Conservation (phyloP, 345 rosid genomes). For the Syzygium oleosum region DNA sequence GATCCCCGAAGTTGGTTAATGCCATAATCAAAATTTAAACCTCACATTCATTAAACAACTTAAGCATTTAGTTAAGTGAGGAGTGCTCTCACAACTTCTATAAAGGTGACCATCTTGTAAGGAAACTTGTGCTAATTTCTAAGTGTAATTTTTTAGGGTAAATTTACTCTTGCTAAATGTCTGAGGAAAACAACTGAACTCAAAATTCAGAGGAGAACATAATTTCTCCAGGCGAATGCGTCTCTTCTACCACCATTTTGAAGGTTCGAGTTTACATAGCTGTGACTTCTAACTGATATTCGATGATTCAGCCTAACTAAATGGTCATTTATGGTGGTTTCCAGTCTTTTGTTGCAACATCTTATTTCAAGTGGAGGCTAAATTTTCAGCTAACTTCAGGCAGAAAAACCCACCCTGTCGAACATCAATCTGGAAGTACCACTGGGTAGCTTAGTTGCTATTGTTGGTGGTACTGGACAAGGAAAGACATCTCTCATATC, state of each 20-base stretch:
- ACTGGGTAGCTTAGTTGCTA: constrained; percentile 72
- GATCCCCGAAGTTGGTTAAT: neutral
- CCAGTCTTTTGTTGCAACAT: neutral
- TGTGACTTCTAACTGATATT: neutral
- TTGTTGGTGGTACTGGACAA: constrained; percentile 96
- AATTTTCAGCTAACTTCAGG: constrained; percentile 22
- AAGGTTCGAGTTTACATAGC: neutral
- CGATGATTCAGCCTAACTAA: neutral
- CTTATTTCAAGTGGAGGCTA: neutral
- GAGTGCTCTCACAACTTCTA: neutral
- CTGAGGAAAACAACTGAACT: neutral
- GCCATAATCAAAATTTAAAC: neutral
- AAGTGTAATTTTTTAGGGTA: neutral
- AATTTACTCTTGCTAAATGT: neutral
- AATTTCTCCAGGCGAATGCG: neutral
- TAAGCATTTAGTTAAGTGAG: neutral
- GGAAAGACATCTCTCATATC: constrained; percentile 93
- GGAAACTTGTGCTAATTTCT: neutral
- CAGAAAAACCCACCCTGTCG: constrained; percentile 53
- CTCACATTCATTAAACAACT: neutral
- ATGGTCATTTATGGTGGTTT: neutral
- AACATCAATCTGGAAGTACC: constrained; percentile 71
- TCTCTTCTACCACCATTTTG: neutral
- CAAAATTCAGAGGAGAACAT: neutral
- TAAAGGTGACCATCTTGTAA: neutral